A percentile compares a stretch with the other conserved stretches of the same genome.
Conservation (phyloP, 345 rosid genomes). For the Melaleuca quinquenervia region DNA sequence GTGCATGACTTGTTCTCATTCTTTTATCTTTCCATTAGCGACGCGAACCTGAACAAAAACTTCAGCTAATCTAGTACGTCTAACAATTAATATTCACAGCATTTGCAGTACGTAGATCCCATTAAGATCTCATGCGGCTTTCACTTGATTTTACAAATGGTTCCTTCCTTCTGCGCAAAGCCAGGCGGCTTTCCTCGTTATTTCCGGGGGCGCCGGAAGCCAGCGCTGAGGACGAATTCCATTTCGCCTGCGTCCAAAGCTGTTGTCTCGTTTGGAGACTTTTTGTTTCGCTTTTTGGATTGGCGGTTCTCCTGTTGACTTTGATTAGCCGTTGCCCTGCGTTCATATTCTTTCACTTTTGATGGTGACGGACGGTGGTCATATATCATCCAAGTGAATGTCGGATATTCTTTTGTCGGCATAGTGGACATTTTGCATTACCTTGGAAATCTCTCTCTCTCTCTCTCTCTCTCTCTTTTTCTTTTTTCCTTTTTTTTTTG, state of each 20-base stretch:
- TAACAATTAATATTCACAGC: not conserved
- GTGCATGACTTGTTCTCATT: not conserved
- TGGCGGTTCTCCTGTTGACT: not conserved
- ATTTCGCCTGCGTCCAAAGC: not conserved
- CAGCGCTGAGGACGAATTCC: not conserved
- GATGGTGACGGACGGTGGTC: not conserved
- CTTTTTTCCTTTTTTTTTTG: too few relatives aligned
- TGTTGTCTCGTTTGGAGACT: not conserved
- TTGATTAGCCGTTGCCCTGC: not conserved
- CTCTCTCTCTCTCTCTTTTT: too few relatives aligned
- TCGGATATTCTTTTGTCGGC: not conserved
- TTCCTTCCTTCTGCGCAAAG: not conserved
- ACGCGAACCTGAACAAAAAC: not conserved
- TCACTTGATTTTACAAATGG: not conserved
- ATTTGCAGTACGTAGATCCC: not conserved
- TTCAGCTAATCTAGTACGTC: not conserved
- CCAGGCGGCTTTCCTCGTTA: not conserved
- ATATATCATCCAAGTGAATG: not conserved
- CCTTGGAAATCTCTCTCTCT: too few relatives aligned
- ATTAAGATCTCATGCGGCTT: not conserved
- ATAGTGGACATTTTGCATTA: not conserved
- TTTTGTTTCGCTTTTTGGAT: not conserved
- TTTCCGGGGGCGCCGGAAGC: not conserved
- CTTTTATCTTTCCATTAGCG: not conserved
- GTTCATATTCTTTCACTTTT: not conserved